Evolutionary conservation across 2,329 filamentous ascomycete genomes (phyloP), one percentile per base, ranked within the genome.

Genomic region (Sporothrix euskadiensis): DNA sequence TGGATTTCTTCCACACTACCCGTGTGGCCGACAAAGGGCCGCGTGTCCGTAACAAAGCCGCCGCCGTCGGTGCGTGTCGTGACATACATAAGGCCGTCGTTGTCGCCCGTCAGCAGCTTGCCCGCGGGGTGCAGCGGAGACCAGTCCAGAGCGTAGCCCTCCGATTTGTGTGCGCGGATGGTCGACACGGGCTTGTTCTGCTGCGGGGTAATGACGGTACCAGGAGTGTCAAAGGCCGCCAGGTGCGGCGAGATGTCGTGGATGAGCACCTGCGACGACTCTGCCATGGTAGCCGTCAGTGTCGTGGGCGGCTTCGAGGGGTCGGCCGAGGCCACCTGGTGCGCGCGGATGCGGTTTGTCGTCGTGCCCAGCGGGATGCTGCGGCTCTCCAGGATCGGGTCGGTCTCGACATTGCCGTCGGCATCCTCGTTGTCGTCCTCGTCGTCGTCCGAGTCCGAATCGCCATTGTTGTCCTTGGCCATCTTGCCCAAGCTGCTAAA

Each of bases 81-180:
- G 74, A 91, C 86, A 82, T 94, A 98, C 80, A 99, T 98, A 75
- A 92, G 85, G 74, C 96, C 96, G 77, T 94, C 88, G 80, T 94
- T 94, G 83, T 99, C 96, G 76, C 96, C 96, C 0, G 95, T 98
- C 63, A 97, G 83, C 3, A 99, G 89, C 83, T 95, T 96, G 74
- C 94, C 94, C 65, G 90, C 88, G 0, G 94, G 89, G 63, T 93
- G 87, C 10, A 93, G 81, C 0, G 94, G 92, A 35, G 94, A 97
- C 96, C 96, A 99, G 83, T 98, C 96, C n/a, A 99, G 83, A 0
- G 94, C 96, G 81, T 98, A 99, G 68, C 96, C 96, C 85, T 99
- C 96, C 14, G 90, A 85, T 83, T 94, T 95, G 88, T 99, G 96
- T 78, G 95, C 94, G 78, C 92, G 89, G 78, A 99, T 90, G 2